Evolutionary conservation across 75 land plant species (phyloP).

Genomic region (Selaginella moellendorffii): DNA sequence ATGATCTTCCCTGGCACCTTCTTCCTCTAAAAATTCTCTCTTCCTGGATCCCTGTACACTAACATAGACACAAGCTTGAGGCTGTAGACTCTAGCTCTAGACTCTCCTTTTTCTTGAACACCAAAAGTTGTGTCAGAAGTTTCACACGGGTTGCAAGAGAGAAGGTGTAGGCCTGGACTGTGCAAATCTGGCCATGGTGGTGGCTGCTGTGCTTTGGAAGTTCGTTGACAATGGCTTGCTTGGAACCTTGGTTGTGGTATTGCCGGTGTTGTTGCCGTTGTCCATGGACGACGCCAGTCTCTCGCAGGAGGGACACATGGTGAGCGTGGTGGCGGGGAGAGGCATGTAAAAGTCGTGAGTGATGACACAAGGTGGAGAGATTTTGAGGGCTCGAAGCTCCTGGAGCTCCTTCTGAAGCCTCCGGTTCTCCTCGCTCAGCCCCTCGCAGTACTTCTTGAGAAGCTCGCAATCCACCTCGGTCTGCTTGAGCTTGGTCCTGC

Average conservation of each 20-base stretch:
- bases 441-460: conserved; percentile 75
- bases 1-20: no score
- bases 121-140: no score
- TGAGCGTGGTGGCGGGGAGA: conserved; percentile 11
- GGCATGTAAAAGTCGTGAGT: conserved; percentile 45
- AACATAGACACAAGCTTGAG: no score
- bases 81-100: no score
- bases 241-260: neutral
- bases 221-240: no score
- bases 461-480: conserved; percentile 89
- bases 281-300: neutral
- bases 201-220: no score
- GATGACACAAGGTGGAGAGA: conserved; percentile 30
- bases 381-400: conserved; percentile 68
- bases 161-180: no score
- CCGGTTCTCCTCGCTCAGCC: conserved; percentile 68
- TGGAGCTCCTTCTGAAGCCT: conserved; percentile 72
- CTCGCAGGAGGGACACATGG: conserved; percentile 14
- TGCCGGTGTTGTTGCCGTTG: neutral
- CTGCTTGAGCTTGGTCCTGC: conserved; percentile 77
- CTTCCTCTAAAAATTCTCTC: no score
- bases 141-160: no score
- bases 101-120: no score
- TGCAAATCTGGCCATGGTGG: no score
- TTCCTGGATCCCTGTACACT: no score